A percentile compares a stretch with the other conserved stretches of the same genome.
Evolutionary conservation across 176 grass and related monocot genomes (phyloP).

Genomic region (Rhipidocladum racemiflorum): DNA sequence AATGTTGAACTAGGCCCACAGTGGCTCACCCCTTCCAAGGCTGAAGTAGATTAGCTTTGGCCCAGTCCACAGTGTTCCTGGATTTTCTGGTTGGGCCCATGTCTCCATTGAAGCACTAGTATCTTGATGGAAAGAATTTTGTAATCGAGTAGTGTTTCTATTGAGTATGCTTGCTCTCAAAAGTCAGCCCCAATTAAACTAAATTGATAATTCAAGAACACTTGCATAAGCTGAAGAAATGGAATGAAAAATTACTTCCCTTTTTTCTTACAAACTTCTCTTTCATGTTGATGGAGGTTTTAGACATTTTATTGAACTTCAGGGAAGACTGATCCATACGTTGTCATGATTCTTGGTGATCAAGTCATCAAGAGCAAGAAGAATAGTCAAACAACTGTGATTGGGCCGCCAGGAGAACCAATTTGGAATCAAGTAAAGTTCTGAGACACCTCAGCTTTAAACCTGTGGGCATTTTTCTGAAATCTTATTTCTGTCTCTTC

Average conservation of each 20-base stretch:
- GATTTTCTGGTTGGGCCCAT: neutral
- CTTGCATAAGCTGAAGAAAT: neutral
- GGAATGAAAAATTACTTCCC: neutral
- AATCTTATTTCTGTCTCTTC: neutral
- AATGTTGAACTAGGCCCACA: neutral
- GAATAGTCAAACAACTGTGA: conserved; percentile 96
- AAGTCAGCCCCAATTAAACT: neutral
- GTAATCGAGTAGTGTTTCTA: neutral
- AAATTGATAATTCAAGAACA: neutral
- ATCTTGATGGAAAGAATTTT: neutral
- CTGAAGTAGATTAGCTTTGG: neutral
- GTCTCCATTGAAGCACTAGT: neutral
- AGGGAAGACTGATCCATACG: conserved; percentile 99
- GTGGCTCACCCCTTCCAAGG: neutral
- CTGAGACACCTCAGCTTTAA: neutral
- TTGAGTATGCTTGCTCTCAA: neutral
- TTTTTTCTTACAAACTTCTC: neutral
- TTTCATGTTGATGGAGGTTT: neutral
- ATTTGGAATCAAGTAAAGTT: conserved; percentile 96
- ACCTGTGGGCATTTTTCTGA: neutral
- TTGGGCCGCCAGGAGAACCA: conserved; percentile 76
- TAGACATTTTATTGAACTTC: conserved; percentile 18
- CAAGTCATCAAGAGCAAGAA: conserved; percentile 97
- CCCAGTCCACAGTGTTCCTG: neutral
- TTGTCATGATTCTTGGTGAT: conserved; percentile 78